Conservation (phyloP, 176 grass and related monocot species). For the Hordeum marinum region DNA sequence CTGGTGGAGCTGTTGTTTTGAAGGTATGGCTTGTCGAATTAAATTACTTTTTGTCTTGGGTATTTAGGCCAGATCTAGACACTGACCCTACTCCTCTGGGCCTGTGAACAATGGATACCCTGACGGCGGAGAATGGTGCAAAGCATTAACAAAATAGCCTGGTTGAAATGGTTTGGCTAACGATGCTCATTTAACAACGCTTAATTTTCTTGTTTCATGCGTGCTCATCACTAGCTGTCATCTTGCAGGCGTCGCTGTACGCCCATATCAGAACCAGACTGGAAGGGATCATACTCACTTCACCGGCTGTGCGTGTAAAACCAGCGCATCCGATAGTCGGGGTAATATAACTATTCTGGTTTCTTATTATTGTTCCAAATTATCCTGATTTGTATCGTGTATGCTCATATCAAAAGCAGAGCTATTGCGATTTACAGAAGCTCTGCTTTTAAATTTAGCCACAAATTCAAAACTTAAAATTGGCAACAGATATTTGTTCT, state of each 20-base stretch:
- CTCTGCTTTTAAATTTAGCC: neutral
- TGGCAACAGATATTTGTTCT: neutral
- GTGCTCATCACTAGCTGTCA: constrained; percentile 16
- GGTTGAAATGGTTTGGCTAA: constrained; percentile 46
- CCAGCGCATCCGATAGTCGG: constrained; percentile 94
- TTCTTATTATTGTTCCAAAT: neutral
- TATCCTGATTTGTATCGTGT: too few species aligned
- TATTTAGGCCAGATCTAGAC: constrained; percentile 43
- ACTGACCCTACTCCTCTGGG: constrained; percentile 58
- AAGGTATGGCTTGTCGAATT: constrained; percentile 55
- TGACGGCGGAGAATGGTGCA: constrained; percentile 50
- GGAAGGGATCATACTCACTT: constrained; percentile 93
- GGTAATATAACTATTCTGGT: constrained; percentile 47
- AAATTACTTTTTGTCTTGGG: neutral
- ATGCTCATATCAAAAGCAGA: too few species aligned
- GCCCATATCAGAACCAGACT: constrained; percentile 60
- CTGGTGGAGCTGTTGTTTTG: constrained; percentile 87
- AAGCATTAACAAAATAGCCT: constrained; percentile 47
- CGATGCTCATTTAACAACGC: constrained; percentile 25
- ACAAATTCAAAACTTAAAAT: neutral
- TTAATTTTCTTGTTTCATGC: constrained; percentile 1
- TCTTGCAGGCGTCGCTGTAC: constrained; percentile 71
- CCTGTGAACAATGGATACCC: constrained; percentile 42
- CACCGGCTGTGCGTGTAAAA: constrained; percentile 88
- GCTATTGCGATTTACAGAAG: neutral